Conservation (phyloP, 169 alveolate genomes). For the Plasmodium gallinaceum region DNA sequence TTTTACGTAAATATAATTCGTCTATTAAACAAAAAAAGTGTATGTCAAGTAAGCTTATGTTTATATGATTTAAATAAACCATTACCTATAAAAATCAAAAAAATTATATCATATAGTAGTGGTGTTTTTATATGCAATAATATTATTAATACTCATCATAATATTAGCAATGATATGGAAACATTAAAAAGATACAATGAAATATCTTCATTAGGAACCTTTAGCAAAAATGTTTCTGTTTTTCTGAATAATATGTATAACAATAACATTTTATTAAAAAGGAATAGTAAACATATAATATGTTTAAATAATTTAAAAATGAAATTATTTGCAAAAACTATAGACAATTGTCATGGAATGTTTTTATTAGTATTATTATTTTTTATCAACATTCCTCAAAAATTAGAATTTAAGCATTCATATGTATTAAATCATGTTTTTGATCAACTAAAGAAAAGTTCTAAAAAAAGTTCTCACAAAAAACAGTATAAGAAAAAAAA, state of each 20-base stretch:
- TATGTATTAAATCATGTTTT: slow-evolving; percentile 39
- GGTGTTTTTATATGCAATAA: slow-evolving; percentile 75
- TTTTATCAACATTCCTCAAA: slow-evolving; percentile 58
- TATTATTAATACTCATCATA: slow-evolving; percentile 65
- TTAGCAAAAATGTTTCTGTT: slow-evolving; percentile 44
- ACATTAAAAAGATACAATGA: slow-evolving; percentile 72
- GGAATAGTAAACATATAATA: slow-evolving; percentile 21
- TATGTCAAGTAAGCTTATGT: slow-evolving; percentile 45
- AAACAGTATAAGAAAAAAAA: neutral
- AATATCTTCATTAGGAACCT: slow-evolving; percentile 50
- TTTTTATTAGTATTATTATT: slow-evolving; percentile 44
- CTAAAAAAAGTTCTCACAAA: neutral
- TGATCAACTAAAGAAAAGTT: slow-evolving; percentile 3
- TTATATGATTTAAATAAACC: slow-evolving; percentile 72
- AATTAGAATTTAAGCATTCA: slow-evolving; percentile 17
- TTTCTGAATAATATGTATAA: slow-evolving; percentile 64
- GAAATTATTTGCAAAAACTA: slow-evolving; percentile 74
- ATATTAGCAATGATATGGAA: slow-evolving; percentile 72
- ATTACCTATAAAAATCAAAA: slow-evolving; percentile 48
- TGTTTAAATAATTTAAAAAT: slow-evolving; percentile 68
- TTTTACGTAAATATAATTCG: slow-evolving; percentile 65
- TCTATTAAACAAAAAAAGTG: slow-evolving; percentile 34
- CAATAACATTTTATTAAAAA: slow-evolving; percentile 32
- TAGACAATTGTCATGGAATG: slow-evolving; percentile 74
- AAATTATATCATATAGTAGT: slow-evolving; percentile 54